Conservation (phyloP, 1,284 basidiomycete genomes). For the Melampsora americana region DNA sequence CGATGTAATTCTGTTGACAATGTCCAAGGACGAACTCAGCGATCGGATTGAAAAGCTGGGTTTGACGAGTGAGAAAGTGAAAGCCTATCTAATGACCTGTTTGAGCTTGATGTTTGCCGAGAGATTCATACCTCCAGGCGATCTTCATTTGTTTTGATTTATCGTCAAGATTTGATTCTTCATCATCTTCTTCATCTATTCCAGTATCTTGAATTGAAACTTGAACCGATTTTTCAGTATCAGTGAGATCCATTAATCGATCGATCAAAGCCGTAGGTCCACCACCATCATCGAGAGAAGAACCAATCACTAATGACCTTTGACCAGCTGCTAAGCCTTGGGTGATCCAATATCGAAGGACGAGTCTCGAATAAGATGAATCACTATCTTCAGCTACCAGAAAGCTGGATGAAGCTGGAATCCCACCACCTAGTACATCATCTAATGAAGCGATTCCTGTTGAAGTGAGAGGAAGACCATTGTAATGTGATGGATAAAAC, state of each 20-base stretch:
- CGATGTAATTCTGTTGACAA: constrained; percentile 16
- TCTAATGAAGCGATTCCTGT: constrained; percentile 92
- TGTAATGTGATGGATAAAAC: constrained; percentile 36
- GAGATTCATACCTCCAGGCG: constrained; percentile 41
- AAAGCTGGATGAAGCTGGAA: constrained; percentile 76
- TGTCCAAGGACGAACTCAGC: background rate
- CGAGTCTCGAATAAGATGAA: constrained; percentile 78
- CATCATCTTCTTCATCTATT: background rate
- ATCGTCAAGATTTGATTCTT: constrained; percentile 10
- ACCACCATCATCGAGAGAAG: constrained; percentile 56
- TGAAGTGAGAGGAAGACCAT: constrained; percentile 56
- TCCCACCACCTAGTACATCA: constrained; percentile 85
- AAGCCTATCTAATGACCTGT: constrained; percentile 5
- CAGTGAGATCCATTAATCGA: constrained; percentile 47
- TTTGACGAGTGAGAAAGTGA: background rate
- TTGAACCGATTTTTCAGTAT: background rate
- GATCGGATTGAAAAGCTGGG: background rate
- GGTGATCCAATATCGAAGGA: constrained; percentile 81
- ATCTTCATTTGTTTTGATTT: constrained; percentile 37
- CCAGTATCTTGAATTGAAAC: background rate
- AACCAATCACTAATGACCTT: constrained; percentile 62
- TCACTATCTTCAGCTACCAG: constrained; percentile 74
- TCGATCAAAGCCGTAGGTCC: constrained; percentile 57
- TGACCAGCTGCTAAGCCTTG: constrained; percentile 77
- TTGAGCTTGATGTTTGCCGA: constrained; percentile 32